These are phyloP conservation scores for Ophiostoma sp. DNA, from an alignment of 2,329 filamentous ascomycete species.

Conservation along the genomic window DNA sequence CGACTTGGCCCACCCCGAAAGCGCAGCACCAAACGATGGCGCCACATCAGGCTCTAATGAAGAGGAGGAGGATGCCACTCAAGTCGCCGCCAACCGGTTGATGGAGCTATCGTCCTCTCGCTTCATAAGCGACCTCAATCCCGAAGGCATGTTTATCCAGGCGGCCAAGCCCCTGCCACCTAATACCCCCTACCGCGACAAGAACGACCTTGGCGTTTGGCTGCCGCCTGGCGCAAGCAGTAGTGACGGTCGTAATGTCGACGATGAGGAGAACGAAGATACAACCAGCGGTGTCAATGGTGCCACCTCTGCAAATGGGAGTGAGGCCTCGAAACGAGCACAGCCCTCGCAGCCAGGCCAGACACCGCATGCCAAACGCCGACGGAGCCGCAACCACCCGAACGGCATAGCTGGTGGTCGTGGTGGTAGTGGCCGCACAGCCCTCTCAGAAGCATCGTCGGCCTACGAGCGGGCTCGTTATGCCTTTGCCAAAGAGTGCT, in stretches of 20 bases:
- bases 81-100: constrained; percentile 31
- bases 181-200: constrained; percentile 37
- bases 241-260: neutral
- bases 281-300: neutral
- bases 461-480: constrained; percentile 26
- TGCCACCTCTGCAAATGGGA: neutral
- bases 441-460: constrained; percentile 22
- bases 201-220: constrained; percentile 54
- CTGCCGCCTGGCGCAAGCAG: constrained; percentile 26
- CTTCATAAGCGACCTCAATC: constrained; percentile 56
- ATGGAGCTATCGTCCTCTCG: constrained; percentile 38
- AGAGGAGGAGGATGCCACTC: constrained; percentile 27
- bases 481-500: constrained; percentile 35
- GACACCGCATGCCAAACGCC: neutral
- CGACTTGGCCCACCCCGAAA: neutral
- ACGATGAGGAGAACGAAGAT: constrained; percentile 14
- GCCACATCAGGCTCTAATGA: neutral
- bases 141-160: constrained; percentile 55
- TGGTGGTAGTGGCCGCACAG: constrained; percentile 4
- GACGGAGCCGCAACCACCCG: constrained; percentile 3
- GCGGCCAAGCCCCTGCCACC: constrained; percentile 42
- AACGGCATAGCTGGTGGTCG: neutral
- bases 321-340: neutral
- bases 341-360: neutral
- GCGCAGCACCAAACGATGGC: neutral